phyloP scores from a whole-genome alignment of 805 yeast species.

The Monosporozyma yasuniensis region DNA sequence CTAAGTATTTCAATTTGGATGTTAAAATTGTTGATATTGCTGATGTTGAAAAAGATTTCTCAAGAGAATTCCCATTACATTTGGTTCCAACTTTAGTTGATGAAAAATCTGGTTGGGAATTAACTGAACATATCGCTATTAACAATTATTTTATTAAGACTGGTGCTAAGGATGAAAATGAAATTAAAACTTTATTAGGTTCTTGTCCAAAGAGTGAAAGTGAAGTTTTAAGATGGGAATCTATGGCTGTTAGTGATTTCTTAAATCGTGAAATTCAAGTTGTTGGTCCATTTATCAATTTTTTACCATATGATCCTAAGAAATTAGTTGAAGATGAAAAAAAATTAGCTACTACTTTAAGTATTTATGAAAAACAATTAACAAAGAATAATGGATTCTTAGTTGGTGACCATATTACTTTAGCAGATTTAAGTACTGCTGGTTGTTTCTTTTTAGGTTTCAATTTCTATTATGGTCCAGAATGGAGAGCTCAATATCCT shows the following conservation, averaged over 20 bases:
- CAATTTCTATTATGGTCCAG: constrained; percentile 45
- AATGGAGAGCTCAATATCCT: constrained; percentile 56
- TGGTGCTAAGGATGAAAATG: constrained; percentile 26
- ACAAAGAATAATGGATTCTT: constrained; percentile 54
- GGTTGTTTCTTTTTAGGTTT: constrained; percentile 24
- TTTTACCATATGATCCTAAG: constrained; percentile 65
- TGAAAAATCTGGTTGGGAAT: background rate
- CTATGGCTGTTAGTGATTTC: constrained; percentile 62
- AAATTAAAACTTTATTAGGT: constrained; percentile 46
- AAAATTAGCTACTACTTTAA: constrained; percentile 32
- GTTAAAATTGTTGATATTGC: constrained; percentile 38
- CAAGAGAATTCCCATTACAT: constrained; percentile 50
- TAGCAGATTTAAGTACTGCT: constrained; percentile 16
- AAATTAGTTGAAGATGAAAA: constrained; percentile 37
- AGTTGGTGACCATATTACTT: constrained; percentile 47
- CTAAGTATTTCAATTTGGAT: constrained; percentile 53
- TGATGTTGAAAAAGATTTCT: constrained; percentile 22
- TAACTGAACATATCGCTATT: constrained; percentile 18
- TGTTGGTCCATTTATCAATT: constrained; percentile 54
- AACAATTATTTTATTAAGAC: constrained; percentile 38
- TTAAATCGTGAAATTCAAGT: constrained; percentile 38
- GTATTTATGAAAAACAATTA: constrained; percentile 46
- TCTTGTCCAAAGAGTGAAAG: constrained; percentile 33
- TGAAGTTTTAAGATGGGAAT: constrained; percentile 59
- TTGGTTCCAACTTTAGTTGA: constrained; percentile 59